Evolutionary conservation across 169 alveolate genomes (phyloP), one percentile per base, ranked within the genome.

Genomic region (Plasmodium fragile): DNA sequence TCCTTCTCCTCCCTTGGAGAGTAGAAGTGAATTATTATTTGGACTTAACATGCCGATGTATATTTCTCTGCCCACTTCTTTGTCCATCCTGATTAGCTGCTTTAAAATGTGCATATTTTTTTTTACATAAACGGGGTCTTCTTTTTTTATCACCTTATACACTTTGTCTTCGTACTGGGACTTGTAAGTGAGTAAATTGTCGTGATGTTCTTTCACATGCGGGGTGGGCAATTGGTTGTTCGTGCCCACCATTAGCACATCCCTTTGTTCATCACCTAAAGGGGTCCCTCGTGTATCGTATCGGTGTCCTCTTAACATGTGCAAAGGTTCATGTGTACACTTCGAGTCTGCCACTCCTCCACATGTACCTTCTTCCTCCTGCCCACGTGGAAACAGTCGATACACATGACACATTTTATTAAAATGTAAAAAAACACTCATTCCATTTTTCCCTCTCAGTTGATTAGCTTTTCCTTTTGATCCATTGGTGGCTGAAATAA

Each of bases 1-100:
- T 0, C 93, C 93, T 36, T 53, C 81, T 87, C 93, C 93, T 4
- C 93, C 93, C 43, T 78, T 87, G n/a, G 80, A 53, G n/a, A 87
- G 30, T 87, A 87, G 78, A 25, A 87, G 59, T 39, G 90, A 87
- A 72, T 43, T 78, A 45, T 87, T 87, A 16, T 7, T 55, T 79
- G 79, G 81, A 34, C 43, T 78, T 69, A 87, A 87, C 65, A 87
- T 16, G 22, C 93, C 93, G 16, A 87, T 55, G 72, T 55, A 72
- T 59, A 6, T 87, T 78, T 87, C 90, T 53, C 81, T 78, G 16
- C 73, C 45, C 49, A 87, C 52, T 30, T 77, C 45, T 72, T 87
- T 22, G 71, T 87, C 89, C 39, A 87, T 53, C 30, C 16, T 34
- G 53, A 65, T 77, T 13, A 87, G 70, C 69, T 87, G 77, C 70